Evolutionary conservation across 495 filamentous ascomycete genomes (phyloP).

Genomic region (Aspergillus asperescens): DNA sequence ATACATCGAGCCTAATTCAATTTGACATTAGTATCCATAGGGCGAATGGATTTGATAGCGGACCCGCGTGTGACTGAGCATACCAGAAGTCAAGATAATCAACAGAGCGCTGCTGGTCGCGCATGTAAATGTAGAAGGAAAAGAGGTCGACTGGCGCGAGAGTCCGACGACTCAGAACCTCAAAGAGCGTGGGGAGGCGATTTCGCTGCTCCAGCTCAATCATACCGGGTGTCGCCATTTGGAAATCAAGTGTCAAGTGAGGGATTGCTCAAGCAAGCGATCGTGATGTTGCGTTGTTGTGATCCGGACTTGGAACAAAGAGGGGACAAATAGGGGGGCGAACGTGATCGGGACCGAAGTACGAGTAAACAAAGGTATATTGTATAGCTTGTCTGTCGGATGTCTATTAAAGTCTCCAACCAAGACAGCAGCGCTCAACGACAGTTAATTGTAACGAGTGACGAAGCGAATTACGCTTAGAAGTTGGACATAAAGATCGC

Average conservation of each 20-base stretch:
- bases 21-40: background rate
- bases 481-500: constrained; percentile 7
- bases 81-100: constrained; percentile 99
- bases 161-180: constrained; percentile 87
- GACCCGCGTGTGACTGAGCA: background rate
- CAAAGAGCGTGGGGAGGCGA: constrained; percentile 86
- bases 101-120: constrained; percentile 94
- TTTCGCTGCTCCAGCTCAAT: constrained; percentile 55
- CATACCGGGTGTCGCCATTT: constrained; percentile 32
- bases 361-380: constrained; percentile 13
- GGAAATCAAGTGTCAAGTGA: constrained; percentile 7
- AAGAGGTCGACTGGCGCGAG: constrained; percentile 92
- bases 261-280: background rate
- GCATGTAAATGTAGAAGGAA: constrained; percentile 99
- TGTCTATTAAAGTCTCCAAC: background rate
- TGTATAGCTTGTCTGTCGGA: constrained; percentile 2
- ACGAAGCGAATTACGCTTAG: constrained; percentile 11
- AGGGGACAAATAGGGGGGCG: constrained; percentile 20
- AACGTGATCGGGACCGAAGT: constrained; percentile 10
- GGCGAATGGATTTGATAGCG: background rate
- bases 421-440: constrained; percentile 3
- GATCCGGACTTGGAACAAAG: constrained; percentile 1
- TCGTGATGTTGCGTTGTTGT: constrained; percentile 7
- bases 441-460: constrained; percentile 5
- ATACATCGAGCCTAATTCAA: constrained; percentile 84